Evolutionary conservation across 306 rosid genomes (phyloP), one percentile per base, ranked within the genome.

Genomic region (Quercus robur): DNA sequence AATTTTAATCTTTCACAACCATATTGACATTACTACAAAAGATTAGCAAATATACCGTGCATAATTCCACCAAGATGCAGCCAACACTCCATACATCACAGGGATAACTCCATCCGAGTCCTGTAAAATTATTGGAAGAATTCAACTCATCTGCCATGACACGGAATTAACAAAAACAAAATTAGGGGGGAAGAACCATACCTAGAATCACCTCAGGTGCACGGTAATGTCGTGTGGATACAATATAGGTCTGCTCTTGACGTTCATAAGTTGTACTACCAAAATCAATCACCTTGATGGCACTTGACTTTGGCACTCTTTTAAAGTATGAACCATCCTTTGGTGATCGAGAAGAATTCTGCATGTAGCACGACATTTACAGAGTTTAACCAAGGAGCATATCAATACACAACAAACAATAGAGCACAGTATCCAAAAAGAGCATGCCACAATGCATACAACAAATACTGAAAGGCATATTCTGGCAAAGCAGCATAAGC

Each of bases 161-260:
- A 28, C 44, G 31, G 2, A 3, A 26, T 12, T 13, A 21, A 67
- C 56, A 10, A 4, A 14, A 14, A 15, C 4, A 23, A 69, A 21
- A 10, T 38, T 2, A 3, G 4, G 12, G 57, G 30, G 55, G 1
- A 13, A 55, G 46, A 21, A 30, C 31, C 75, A 81, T 79, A 93
- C 99, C 99, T 76, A 95, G 93, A 28, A 95, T 93, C 77, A 95
- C 99, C 88, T 95, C 99, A 5, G 99, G 99, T 25, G 98, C 99
- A 46, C 99, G 91, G 67, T 95, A 95, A 85, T 95, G 99, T 17
- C 99, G 91, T 0, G 99, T 95, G 69, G 99, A 95, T 3, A 95
- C 99, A 79, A 95, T 93, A 81, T 95, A 95, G 63, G 67, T 91
- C 79, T 91, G 99, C 81, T 93, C 96, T 61, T 86, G 91, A 70